Percentiles rank a stretch among this genome's conserved stretches.
phyloP scores from a whole-genome alignment of 2,329 filamentous ascomycete species.

The Eutypa lata region DNA sequence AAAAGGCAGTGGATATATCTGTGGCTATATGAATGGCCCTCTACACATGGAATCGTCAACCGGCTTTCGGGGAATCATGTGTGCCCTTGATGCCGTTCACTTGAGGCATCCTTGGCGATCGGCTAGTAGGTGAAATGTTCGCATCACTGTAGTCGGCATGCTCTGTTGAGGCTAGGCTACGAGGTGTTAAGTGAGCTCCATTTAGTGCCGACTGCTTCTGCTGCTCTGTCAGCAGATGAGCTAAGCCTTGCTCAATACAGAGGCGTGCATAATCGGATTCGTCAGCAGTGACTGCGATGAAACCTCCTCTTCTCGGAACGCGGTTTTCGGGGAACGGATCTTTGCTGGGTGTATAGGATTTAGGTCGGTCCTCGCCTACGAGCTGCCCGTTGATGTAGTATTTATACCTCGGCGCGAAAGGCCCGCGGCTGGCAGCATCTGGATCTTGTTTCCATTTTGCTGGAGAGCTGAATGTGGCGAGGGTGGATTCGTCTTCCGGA shows the following conservation, averaged over 20 bases:
- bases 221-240: slow-evolving; percentile 48
- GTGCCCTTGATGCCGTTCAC: slow-evolving; percentile 23
- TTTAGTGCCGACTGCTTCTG: slow-evolving; percentile 44
- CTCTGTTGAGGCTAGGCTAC: slow-evolving; percentile 34
- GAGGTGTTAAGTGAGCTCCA: slow-evolving; percentile 45
- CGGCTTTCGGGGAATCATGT: slow-evolving; percentile 11
- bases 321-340: slow-evolving; percentile 53
- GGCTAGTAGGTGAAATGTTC: slow-evolving; percentile 20
- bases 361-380: slow-evolving; percentile 49
- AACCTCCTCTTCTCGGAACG: slow-evolving; percentile 50
- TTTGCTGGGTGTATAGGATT: slow-evolving; percentile 44
- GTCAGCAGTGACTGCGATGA: slow-evolving; percentile 49
- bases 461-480: slow-evolving; percentile 37
- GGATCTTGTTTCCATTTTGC: slow-evolving; percentile 61
- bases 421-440: slow-evolving; percentile 46
- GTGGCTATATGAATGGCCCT: neutral
- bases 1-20: neutral
- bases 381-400: slow-evolving; percentile 57
- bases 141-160: slow-evolving; percentile 17
- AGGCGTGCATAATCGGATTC: slow-evolving; percentile 56
- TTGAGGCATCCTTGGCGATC: slow-evolving; percentile 15
- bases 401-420: slow-evolving; percentile 55
- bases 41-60: neutral
- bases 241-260: slow-evolving; percentile 55
- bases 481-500: slow-evolving; percentile 46